Evolutionary conservation across 2,329 filamentous ascomycete species (phyloP), one percentile per base, ranked within the genome.

Genomic region (Coleophoma cylindrospora): DNA sequence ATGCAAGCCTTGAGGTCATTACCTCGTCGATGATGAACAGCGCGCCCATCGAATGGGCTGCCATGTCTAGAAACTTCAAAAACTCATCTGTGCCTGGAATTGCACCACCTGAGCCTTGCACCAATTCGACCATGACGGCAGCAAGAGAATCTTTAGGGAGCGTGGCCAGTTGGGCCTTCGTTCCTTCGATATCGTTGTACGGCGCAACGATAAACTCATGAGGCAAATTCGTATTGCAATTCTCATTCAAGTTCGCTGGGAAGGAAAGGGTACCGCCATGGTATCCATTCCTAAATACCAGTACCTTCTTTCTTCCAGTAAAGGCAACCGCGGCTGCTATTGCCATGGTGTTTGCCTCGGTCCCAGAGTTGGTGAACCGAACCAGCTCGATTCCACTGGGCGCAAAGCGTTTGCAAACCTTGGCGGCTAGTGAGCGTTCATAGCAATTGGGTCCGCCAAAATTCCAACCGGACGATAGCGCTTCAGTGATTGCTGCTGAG

Each of bases 11-110:
- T 3, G 79, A 84, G 0, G 84, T 87, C 76, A 87, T 84, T 6
- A 89, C 84, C 65, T 89, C 86, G 61, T 89, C 86, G 13, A 87
- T 68, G 34, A 89, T 81, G 55, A 89, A 75, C 1, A 89, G 51
- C 0, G 79, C 78, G 2, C 76, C 77, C 0, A 70, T 43, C 17
- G 51, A 22, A 8, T 54, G 47, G 10, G 59, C 54, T n/a, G 37
- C 49, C 4, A 36, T 47, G 12, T 56, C 46, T 10, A 63, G 53
- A 22, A 49, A 56, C 11, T 53, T 36, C 1, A 63, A 53, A 34
- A 61, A 63, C 11, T 57, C 45, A 2, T 43, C 34, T 1, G 38
- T 43, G 65, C 59, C 83, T 0, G 71, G 67, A 6, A 83, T 74
- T 48, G 76, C 79, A 0, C 84, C 84, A 0, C 76, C 83, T 3